A percentile compares a stretch with the other conserved stretches of the same genome.
phyloP scores from a whole-genome alignment of 129 eudicot genomes.

The Centella asiatica region DNA sequence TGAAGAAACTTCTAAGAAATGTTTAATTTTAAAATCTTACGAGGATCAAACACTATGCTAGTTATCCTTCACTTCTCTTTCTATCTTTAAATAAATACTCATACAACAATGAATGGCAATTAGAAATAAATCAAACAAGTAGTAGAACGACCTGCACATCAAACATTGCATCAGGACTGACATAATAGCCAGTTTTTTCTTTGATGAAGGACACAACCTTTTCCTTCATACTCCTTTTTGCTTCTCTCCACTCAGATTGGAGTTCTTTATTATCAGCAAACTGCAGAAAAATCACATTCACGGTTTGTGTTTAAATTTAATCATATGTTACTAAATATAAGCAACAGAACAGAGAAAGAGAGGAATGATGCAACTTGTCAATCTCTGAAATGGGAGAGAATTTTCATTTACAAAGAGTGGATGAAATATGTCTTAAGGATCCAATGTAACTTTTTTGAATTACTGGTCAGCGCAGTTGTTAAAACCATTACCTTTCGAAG shows the following conservation, averaged over 20 bases:
- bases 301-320: not conserved
- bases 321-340: not conserved
- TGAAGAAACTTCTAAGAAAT: not conserved
- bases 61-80: too few species aligned
- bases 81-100: not conserved
- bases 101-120: not conserved
- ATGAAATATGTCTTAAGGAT: not conserved
- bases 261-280: slow-evolving; percentile 68
- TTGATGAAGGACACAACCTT: slow-evolving; percentile 59
- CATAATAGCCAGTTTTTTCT: slow-evolving; percentile 77
- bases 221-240: slow-evolving; percentile 60
- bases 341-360: not conserved
- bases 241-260: slow-evolving; percentile 85
- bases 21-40: not conserved
- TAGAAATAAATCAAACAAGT: not conserved
- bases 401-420: not conserved
- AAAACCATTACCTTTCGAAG: slow-evolving; percentile 46
- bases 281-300: slow-evolving; percentile 27
- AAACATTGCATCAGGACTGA: slow-evolving; percentile 88
- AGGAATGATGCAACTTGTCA: not conserved
- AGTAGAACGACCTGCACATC: slow-evolving; percentile 67
- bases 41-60: not conserved
- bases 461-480: not conserved
- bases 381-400: too few species aligned
- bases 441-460: not conserved